Conservation (phyloP, 2,329 filamentous ascomycete genomes). For the Botrytis medusae region DNA sequence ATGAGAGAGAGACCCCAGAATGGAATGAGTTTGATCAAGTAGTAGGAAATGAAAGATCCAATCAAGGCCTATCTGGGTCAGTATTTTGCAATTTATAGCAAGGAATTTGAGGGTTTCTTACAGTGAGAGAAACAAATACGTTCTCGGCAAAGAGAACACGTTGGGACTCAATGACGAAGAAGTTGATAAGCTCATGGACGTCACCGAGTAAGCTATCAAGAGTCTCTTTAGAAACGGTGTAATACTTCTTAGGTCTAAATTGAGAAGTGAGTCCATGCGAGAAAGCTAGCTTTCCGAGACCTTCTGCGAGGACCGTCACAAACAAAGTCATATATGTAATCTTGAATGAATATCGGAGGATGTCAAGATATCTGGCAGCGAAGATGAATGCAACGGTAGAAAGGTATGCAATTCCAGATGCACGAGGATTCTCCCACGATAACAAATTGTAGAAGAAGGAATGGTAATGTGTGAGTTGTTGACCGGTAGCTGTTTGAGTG, state of each 20-base stretch:
- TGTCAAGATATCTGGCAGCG: constrained; percentile 63
- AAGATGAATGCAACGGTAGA: constrained; percentile 60
- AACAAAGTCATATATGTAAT: constrained; percentile 62
- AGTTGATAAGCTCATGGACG: constrained; percentile 68
- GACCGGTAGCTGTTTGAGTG: constrained; percentile 57
- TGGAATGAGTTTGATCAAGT: constrained; percentile 67
- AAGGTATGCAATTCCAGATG: constrained; percentile 63
- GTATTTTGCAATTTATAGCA: not conserved
- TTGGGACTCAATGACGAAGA: constrained; percentile 69
- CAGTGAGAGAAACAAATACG: constrained; percentile 56
- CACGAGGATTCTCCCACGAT: constrained; percentile 67
- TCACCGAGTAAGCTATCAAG: constrained; percentile 62
- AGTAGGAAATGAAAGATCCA: constrained; percentile 64
- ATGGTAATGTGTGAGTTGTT: constrained; percentile 68
- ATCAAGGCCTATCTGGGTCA: constrained; percentile 52
- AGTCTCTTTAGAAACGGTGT: constrained; percentile 62
- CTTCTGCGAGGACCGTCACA: constrained; percentile 60
- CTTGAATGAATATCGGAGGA: constrained; percentile 65
- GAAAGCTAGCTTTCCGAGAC: constrained; percentile 59
- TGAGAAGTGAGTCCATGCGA: constrained; percentile 63
- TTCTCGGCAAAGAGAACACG: constrained; percentile 69
- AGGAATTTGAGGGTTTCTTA: constrained; percentile 44
- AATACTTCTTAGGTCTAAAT: constrained; percentile 66
- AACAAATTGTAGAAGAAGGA: constrained; percentile 69
- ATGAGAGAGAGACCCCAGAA: constrained; percentile 68